phyloP scores from a whole-genome alignment of 192 early-diverging fungal species.

The Podochytrium sp. region DNA sequence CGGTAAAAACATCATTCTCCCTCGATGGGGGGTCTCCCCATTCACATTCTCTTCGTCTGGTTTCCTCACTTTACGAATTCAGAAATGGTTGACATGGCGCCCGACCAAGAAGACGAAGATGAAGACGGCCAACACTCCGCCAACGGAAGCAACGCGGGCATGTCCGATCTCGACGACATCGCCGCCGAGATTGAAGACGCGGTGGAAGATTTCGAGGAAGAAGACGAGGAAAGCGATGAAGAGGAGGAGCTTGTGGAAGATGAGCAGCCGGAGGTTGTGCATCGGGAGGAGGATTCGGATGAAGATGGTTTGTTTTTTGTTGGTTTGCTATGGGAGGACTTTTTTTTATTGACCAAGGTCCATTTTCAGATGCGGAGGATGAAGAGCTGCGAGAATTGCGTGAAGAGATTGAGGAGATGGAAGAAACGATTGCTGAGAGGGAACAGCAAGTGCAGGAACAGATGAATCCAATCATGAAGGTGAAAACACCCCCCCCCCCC shows the following conservation, averaged over 20 bases:
- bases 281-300: slow-evolving; percentile 34
- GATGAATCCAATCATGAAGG: slow-evolving; percentile 75
- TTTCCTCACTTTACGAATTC: neutral
- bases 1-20: slow-evolving; percentile 47
- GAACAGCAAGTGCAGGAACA: slow-evolving; percentile 57
- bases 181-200: slow-evolving; percentile 41
- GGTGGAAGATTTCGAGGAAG: slow-evolving; percentile 39
- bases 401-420: slow-evolving; percentile 70
- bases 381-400: slow-evolving; percentile 45
- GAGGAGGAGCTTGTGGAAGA: slow-evolving; percentile 51
- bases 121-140: slow-evolving; percentile 29
- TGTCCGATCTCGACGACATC: slow-evolving; percentile 34
- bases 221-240: slow-evolving; percentile 43
- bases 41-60: neutral
- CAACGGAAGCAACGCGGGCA: slow-evolving; percentile 35
- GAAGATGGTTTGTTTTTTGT: slow-evolving; percentile 31
- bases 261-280: slow-evolving; percentile 50
- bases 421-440: slow-evolving; percentile 60
- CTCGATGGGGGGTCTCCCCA: slow-evolving; percentile 2
- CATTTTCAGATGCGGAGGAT: slow-evolving; percentile 23
- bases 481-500: slow-evolving; percentile 28
- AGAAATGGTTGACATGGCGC: neutral
- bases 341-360: neutral
- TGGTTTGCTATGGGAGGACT: neutral
- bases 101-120: slow-evolving; percentile 37